Evolutionary conservation across 371 early-diverging fungal genomes (phyloP), one percentile per base, ranked within the genome.

Genomic region (Nematocida ironsii): DNA sequence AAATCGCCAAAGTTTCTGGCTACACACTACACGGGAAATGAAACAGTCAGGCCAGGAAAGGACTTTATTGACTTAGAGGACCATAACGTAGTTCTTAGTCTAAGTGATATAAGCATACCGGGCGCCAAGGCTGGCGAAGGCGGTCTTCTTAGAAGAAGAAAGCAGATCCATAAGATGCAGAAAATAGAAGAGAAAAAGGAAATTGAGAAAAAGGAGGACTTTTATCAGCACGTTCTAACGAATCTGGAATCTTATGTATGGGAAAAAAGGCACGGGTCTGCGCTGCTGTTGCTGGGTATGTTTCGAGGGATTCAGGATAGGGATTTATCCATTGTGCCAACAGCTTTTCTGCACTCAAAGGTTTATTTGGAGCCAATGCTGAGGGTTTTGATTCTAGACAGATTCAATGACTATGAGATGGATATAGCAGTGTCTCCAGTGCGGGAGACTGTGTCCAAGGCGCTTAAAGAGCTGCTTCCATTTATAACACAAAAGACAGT

Each of bases 331-430:
- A 71, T 58, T 57, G 55, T 62, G 54, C 66, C 62, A 33, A 48
- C 25, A 52, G 69, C 20, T 5, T 45, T 67, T 9, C 72, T 78
- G n/a, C 27, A 66, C 64, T 57, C 62, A 25, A 23, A 64, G 42
- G 42, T 25, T 44, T 58, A 85, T 16, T 55, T 87, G 45, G 47
- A 40, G n/a, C 83, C 82, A 48, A 78, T 86, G 33, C 74, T 84
- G 23, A 75, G 75, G 64, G 85, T 85, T 50, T 72, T 87, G 27
- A 72, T 81, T 16, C 56, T 78, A n/a, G 87, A 87, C 71, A 84
- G 85, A 72, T 87, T 87, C 72, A 85, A 76, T 68, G 87, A 87
- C 82, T 87, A 84, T 83, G 75, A 83, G 11, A 82, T 80, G 61
- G 84, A 87, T 61, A 44, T 68, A n/a, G 83, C 84, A 20, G 62